Evolutionary conservation across 371 early-diverging fungal species (phyloP), one percentile per base, ranked within the genome.

Genomic region (Aphelidium insulamus): DNA sequence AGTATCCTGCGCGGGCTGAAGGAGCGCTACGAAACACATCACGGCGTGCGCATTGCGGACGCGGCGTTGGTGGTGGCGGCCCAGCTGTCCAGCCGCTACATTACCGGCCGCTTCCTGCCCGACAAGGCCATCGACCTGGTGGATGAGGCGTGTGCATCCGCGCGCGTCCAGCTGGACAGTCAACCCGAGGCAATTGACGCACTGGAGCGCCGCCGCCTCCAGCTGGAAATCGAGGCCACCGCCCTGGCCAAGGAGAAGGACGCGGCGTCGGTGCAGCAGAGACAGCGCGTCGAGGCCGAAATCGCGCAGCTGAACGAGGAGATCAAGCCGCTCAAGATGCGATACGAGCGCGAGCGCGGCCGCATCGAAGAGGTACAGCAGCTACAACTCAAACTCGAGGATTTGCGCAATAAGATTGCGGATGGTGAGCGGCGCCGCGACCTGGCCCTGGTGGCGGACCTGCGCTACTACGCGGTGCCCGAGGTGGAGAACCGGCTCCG

Each of bases 111-210:
- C 15, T 69, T 71, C 48, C 59, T 79, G 17, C 85, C 85, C 5
- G 85, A 85, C 55, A 74, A 76, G 41, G 79, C 85, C 29, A 78
- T 84, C 44, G 84, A 84, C 42, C 50, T 84, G 11, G 49, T 84
- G 10, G 75, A 73, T 28, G 92, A 94, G 51, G 91, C 94, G 3
- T 85, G 85, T 47, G 94, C 94, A 17, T 77, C 77, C 50, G 74
- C 76, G 0, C 77, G 88, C 31, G 90, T 92, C 1, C 88, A 90
- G 46, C 65, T 88, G 3, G 92, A 92, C 43, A 82, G 83, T 0
- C 83, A 85, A 43, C 95, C 95, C 4, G 95, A 94, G 55, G 66
- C 67, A 34, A 92, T 94, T 30, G 95, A 94, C 56, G 66, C 70
- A 0, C 65, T 94, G 9, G 88, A 92, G 44, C 75, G 95, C 28